A percentile compares a stretch with the other conserved stretches of the same genome.
Evolutionary conservation across 345 rosid genomes (phyloP).

Genomic region (Syzygium grande): DNA sequence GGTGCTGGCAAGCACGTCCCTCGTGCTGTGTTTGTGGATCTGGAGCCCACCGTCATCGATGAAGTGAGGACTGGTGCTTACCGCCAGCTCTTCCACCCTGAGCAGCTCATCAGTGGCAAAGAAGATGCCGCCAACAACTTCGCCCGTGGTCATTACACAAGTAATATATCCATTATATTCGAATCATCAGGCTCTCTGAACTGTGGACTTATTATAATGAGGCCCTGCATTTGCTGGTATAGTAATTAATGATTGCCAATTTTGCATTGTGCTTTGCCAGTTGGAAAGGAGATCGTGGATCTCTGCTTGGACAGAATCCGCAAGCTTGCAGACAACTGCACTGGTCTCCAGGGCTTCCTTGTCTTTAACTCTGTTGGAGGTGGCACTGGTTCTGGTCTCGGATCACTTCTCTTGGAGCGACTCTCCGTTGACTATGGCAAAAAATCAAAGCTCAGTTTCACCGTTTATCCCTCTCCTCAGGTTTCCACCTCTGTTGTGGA

Average conservation of each 20-base stretch:
- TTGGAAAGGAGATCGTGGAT: conserved; percentile 19
- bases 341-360: conserved; percentile 19
- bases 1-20: conserved; percentile 22
- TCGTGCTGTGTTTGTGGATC: conserved; percentile 15
- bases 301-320: conserved; percentile 21
- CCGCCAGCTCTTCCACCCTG: conserved; percentile 19
- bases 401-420: conserved; percentile 11
- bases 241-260: background rate
- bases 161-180: background rate
- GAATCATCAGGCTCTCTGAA: background rate
- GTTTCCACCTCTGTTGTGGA: conserved; percentile 19
- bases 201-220: background rate
- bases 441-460: conserved; percentile 12
- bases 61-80: conserved; percentile 9
- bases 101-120: conserved; percentile 17
- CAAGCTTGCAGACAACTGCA: conserved; percentile 21
- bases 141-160: conserved; percentile 17
- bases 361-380: conserved; percentile 17
- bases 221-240: background rate
- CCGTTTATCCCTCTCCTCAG: conserved; percentile 17
- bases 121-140: conserved; percentile 23
- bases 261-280: background rate
- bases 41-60: conserved; percentile 20
- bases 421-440: conserved; percentile 5
- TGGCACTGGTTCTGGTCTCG: conserved; percentile 18